Percentiles rank a stretch among this genome's conserved stretches.
Conservation (phyloP, 352 stramenopile species). For the Globisporangium mamillatum region DNA sequence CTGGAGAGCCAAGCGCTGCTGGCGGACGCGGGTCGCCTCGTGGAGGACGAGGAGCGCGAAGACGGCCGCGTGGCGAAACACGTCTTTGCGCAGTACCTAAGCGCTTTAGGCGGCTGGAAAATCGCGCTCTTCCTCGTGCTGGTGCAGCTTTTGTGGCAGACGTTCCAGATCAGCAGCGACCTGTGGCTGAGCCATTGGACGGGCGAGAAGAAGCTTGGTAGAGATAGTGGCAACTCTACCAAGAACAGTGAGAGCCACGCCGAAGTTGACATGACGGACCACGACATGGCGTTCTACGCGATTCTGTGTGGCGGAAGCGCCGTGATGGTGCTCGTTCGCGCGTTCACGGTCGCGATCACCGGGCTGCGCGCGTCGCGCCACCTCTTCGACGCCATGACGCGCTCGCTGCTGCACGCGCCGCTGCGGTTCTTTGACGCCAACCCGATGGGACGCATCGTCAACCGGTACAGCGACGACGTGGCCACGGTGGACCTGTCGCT, state of each 20-base stretch:
- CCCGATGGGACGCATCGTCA: conserved; percentile 85
- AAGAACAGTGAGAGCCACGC: background rate
- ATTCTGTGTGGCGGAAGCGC: background rate
- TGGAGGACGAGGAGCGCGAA: conserved; percentile 3
- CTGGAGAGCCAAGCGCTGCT: background rate
- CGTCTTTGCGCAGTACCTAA: background rate
- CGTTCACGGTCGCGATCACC: background rate
- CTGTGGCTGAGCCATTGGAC: conserved; percentile 32
- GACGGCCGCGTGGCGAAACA: background rate
- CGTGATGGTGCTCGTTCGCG: background rate
- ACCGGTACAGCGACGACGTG: conserved; percentile 59
- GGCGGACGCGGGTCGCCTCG: background rate
- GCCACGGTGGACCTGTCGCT: conserved; percentile 18
- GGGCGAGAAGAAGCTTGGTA: background rate
- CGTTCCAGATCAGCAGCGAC: conserved; percentile 26
- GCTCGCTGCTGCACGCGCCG: conserved; percentile 78
- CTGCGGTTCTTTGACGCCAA: conserved; percentile 92
- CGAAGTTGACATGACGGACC: background rate
- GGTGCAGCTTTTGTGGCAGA: conserved; percentile 23
- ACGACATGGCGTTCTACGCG: conserved; percentile 5
- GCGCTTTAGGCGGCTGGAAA: background rate
- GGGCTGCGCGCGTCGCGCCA: conserved; percentile 34
- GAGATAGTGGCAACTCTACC: background rate
- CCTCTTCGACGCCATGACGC: conserved; percentile 87
- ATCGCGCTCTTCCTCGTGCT: conserved; percentile 9